These are phyloP conservation scores for Isabelozyma heimii DNA, from an alignment of 805 yeast genomes.

Conservation along the genomic window DNA sequence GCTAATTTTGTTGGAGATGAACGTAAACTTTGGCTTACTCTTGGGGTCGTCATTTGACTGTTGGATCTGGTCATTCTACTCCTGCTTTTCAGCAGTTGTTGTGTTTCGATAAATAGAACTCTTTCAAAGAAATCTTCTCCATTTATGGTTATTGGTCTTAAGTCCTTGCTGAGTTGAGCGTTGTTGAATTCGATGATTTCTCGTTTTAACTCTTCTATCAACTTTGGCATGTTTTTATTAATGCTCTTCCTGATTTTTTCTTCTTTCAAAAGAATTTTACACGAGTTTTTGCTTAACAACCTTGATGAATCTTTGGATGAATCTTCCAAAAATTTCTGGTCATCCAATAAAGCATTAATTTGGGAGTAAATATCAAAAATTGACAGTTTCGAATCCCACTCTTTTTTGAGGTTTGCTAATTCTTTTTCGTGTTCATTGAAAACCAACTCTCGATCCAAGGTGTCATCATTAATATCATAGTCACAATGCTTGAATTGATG, in stretches of 20 bases:
- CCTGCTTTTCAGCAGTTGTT: conserved; percentile 7
- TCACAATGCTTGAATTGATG: conserved; percentile 41
- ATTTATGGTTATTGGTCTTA: conserved; percentile 31
- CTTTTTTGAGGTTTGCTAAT: conserved; percentile 47
- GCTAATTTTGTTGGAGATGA: not conserved
- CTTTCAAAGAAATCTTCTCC: conserved; percentile 49
- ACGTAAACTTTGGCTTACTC: not conserved
- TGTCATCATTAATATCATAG: conserved; percentile 31
- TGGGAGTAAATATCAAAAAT: conserved; percentile 55
- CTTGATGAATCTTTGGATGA: conserved; percentile 81
- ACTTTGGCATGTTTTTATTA: conserved; percentile 63
- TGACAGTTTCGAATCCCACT: conserved; percentile 50
- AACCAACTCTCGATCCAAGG: conserved; percentile 55
- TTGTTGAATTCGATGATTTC: conserved; percentile 51
- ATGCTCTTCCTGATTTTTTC: conserved; percentile 72
- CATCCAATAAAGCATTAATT: conserved; percentile 54
- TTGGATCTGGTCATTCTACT: not conserved
- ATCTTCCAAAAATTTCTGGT: conserved; percentile 60
- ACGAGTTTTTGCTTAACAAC: conserved; percentile 69
- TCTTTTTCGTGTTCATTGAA: conserved; percentile 66
- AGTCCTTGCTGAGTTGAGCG: conserved; percentile 14
- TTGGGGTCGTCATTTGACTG: conserved; percentile 1
- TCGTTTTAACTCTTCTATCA: conserved; percentile 49
- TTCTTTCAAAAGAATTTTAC: conserved; percentile 75
- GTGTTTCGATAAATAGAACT: conserved; percentile 29